Conservation (phyloP, 2,329 filamentous ascomycete species). For the Cercospora zeae-maydis region DNA sequence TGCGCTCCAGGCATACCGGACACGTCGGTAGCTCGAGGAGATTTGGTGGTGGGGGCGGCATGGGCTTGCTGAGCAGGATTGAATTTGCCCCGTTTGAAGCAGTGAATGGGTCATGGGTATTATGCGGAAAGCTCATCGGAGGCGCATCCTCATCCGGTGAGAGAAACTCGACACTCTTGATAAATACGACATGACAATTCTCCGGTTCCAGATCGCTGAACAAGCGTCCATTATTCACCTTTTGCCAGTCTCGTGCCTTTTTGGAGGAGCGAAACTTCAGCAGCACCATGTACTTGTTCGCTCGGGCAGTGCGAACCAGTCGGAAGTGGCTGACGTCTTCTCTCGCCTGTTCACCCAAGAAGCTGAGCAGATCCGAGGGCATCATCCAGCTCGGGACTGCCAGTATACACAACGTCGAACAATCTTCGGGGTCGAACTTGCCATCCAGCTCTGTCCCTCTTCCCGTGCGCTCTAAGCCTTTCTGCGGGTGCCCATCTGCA, state of each 20-base stretch:
- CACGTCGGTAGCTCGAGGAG: slow-evolving; percentile 91
- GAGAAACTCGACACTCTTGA: slow-evolving; percentile 86
- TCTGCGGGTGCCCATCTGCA: slow-evolving; percentile 44
- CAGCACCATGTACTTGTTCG: slow-evolving; percentile 90
- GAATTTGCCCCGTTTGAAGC: slow-evolving; percentile 17
- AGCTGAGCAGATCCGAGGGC: slow-evolving; percentile 84
- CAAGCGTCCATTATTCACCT: slow-evolving; percentile 84
- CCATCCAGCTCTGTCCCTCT: slow-evolving; percentile 19
- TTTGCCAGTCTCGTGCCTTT: slow-evolving; percentile 74
- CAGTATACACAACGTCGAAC: slow-evolving; percentile 86
- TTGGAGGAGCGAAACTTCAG: slow-evolving; percentile 83
- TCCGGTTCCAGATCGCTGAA: slow-evolving; percentile 77
- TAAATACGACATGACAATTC: slow-evolving; percentile 90
- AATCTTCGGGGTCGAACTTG: slow-evolving; percentile 57
- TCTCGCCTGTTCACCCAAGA: slow-evolving; percentile 82
- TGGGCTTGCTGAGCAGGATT: slow-evolving; percentile 51
- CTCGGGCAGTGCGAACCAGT: slow-evolving; percentile 83
- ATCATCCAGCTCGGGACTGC: slow-evolving; percentile 93
- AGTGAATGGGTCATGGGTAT: slow-evolving; percentile 63
- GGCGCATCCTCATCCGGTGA: slow-evolving; percentile 53
- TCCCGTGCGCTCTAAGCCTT: slow-evolving; percentile 27
- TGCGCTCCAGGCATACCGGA: slow-evolving; percentile 91
- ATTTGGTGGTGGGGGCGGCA: slow-evolving; percentile 74
- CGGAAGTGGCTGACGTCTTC: slow-evolving; percentile 87
- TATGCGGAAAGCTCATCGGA: slow-evolving; percentile 53